A percentile compares a stretch with the other conserved stretches of the same genome.
Evolutionary conservation across 2,329 filamentous ascomycete species (phyloP).

Genomic region (Sarocladium strictum): DNA sequence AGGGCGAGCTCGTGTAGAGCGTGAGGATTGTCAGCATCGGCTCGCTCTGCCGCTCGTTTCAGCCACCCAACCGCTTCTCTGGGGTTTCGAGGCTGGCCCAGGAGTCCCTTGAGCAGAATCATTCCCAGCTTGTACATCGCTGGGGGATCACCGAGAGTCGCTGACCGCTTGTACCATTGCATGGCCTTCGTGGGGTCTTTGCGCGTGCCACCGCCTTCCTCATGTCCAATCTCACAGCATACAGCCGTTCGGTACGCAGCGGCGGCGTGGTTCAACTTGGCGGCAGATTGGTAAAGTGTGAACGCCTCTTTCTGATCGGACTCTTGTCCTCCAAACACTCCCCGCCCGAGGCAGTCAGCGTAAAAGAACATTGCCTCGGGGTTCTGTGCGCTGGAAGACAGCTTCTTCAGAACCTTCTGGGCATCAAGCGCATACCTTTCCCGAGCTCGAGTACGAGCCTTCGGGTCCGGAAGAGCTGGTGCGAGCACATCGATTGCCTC

Average conservation of each 20-base stretch:
- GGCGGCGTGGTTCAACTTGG: slow-evolving; percentile 79
- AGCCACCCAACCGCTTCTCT: slow-evolving; percentile 88
- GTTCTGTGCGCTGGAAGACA: slow-evolving; percentile 61
- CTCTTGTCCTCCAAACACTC: slow-evolving; percentile 69
- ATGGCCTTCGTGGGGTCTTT: slow-evolving; percentile 90
- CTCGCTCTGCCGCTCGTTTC: slow-evolving; percentile 83
- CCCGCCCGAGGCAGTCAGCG: slow-evolving; percentile 83
- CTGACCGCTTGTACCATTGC: slow-evolving; percentile 95
- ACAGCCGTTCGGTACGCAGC: slow-evolving; percentile 93
- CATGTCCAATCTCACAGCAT: slow-evolving; percentile 92
- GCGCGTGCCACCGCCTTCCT: slow-evolving; percentile 88
- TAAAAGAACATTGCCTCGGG: slow-evolving; percentile 89
- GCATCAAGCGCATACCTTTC: slow-evolving; percentile 83
- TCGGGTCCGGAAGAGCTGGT: slow-evolving; percentile 58
- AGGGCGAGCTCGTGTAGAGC: slow-evolving; percentile 83
- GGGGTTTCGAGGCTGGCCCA: slow-evolving; percentile 79
- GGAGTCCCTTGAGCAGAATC: slow-evolving; percentile 85
- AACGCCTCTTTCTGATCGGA: slow-evolving; percentile 90
- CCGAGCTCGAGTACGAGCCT: slow-evolving; percentile 65
- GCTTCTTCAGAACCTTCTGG: slow-evolving; percentile 86
- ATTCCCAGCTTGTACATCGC: slow-evolving; percentile 99
- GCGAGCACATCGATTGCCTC: slow-evolving; percentile 78
- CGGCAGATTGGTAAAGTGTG: slow-evolving; percentile 85
- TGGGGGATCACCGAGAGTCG: slow-evolving; percentile 80
- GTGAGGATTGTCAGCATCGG: slow-evolving; percentile 87